Percentiles rank a stretch among this genome's conserved stretches.
These are phyloP conservation scores for Suhomyces pyralidae DNA, from an alignment of 805 yeast species.

Conservation along the genomic window DNA sequence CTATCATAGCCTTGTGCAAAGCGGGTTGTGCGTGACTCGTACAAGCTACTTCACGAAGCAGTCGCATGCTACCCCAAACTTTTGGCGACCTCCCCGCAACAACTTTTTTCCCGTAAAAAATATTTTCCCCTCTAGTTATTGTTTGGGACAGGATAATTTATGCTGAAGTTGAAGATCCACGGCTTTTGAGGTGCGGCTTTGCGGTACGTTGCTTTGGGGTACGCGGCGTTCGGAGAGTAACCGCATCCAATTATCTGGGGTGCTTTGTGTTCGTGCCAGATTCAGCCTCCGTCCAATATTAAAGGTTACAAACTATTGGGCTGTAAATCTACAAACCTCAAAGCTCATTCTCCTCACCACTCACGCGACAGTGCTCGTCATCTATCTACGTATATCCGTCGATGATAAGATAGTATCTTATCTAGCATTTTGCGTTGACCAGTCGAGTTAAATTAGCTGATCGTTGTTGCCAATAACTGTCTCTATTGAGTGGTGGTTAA, in stretches of 20 bases:
- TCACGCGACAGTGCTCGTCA: background rate
- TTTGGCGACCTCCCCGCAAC: constrained; percentile 1
- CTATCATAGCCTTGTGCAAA: background rate
- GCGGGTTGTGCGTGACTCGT: background rate
- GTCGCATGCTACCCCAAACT: background rate
- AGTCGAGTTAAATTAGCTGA: background rate
- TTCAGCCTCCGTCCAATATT: background rate
- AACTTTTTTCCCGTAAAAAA: background rate
- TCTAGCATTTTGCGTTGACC: too few relatives aligned
- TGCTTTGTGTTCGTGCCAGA: background rate
- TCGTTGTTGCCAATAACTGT: background rate
- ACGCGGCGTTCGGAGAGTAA: background rate
- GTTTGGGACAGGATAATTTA: background rate
- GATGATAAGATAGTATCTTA: background rate
- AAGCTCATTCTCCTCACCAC: background rate
- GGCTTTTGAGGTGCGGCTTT: background rate
- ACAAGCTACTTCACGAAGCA: background rate
- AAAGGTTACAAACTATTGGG: background rate
- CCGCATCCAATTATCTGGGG: background rate
- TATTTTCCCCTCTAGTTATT: background rate
- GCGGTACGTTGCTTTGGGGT: background rate
- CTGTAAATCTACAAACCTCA: background rate
- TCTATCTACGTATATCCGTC: background rate
- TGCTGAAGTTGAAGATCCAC: background rate
- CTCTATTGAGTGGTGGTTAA: background rate